phyloP scores from a whole-genome alignment of 768 basidiomycete genomes.

The Termitomyces bulborhizus region DNA sequence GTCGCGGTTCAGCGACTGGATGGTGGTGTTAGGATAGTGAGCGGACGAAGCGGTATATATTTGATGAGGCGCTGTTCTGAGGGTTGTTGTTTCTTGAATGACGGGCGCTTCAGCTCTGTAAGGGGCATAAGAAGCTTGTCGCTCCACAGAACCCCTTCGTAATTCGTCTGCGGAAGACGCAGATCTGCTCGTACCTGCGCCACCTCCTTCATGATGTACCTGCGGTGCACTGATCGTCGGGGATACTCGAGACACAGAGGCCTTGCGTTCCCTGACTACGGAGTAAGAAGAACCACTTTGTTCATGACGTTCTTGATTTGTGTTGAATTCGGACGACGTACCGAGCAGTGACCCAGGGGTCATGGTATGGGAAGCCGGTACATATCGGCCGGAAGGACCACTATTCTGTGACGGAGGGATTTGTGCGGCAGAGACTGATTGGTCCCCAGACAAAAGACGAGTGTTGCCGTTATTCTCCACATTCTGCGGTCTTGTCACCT shows the following conservation, averaged over 20 bases:
- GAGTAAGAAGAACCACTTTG: slow-evolving; percentile 5
- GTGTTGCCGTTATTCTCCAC: not conserved
- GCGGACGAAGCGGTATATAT: not conserved
- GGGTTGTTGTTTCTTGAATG: not conserved
- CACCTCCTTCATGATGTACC: slow-evolving; percentile 1
- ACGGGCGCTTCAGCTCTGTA: not conserved
- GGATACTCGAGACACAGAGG: slow-evolving; percentile 8
- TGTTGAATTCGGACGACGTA: not conserved
- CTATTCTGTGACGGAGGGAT: slow-evolving; percentile 12
- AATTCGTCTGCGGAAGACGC: not conserved
- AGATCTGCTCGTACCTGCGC: not conserved
- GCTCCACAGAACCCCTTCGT: not conserved
- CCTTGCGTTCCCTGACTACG: slow-evolving; percentile 7
- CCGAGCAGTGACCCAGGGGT: not conserved
- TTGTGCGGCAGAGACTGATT: not conserved
- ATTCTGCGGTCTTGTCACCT: not conserved
- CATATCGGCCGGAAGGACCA: slow-evolving; percentile 12
- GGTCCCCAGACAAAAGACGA: slow-evolving; percentile 6
- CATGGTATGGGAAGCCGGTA: slow-evolving; percentile 18
- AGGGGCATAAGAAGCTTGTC: not conserved
- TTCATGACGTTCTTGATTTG: not conserved
- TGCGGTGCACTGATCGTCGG: not conserved
- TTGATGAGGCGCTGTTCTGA: slow-evolving; percentile 2
- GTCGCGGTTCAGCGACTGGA: not conserved
- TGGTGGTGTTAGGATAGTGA: not conserved